A percentile compares a stretch with the other conserved stretches of the same genome.
Evolutionary conservation across 768 basidiomycete genomes (phyloP).

Genomic region (Boletus patriciae): DNA sequence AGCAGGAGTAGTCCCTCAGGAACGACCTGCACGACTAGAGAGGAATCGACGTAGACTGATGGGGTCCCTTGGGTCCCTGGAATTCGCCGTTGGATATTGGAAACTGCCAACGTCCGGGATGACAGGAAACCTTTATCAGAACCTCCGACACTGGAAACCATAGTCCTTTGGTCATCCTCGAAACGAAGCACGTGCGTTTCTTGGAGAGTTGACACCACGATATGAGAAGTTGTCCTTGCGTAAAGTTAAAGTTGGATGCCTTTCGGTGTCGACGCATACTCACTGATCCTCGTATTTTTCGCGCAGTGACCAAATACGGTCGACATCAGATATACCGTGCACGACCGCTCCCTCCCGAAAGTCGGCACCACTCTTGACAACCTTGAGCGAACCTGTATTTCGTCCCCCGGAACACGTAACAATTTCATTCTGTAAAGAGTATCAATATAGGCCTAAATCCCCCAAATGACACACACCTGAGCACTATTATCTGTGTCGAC

Average conservation of each 20-base stretch:
- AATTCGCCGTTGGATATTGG: conserved; percentile 47
- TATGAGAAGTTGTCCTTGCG: conserved; percentile 51
- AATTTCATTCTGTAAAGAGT: conserved; percentile 58
- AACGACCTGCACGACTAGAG: conserved; percentile 74
- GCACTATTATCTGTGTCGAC: conserved; percentile 71
- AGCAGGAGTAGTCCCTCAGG: conserved; percentile 53
- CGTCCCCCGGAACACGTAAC: conserved; percentile 84
- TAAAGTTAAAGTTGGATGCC: not conserved
- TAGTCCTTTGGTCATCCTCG: conserved; percentile 26
- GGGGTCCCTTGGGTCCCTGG: conserved; percentile 19
- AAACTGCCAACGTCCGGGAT: conserved; percentile 61
- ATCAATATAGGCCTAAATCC: not conserved
- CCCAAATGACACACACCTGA: conserved; percentile 46
- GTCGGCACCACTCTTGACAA: conserved; percentile 81
- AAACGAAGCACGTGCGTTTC: conserved; percentile 57
- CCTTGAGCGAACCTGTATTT: conserved; percentile 72
- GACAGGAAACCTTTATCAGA: conserved; percentile 52
- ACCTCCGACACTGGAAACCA: conserved; percentile 25
- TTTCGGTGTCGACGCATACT: conserved; percentile 22
- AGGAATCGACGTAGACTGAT: conserved; percentile 43
- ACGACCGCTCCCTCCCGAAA: conserved; percentile 64
- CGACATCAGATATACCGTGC: conserved; percentile 56
- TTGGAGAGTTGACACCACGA: conserved; percentile 61
- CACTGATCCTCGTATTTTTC: conserved; percentile 49
- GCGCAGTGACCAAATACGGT: conserved; percentile 62